phyloP scores from a whole-genome alignment of 83 land plant species.

The Larix sibirica region DNA sequence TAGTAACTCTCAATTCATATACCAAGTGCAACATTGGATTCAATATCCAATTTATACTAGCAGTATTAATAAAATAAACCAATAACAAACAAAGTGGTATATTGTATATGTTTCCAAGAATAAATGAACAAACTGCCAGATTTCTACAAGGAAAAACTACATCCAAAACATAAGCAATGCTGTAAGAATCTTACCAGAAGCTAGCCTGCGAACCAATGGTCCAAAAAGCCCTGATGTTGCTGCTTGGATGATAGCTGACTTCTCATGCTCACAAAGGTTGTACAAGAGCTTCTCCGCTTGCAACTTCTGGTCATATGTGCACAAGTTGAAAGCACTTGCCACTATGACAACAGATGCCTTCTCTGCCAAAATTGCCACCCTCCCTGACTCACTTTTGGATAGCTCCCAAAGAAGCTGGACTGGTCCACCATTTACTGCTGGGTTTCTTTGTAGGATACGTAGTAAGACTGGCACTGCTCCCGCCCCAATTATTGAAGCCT shows the following conservation, averaged over 20 bases:
- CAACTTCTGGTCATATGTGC: slow-evolving; percentile 24
- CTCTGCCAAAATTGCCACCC: slow-evolving; percentile 17
- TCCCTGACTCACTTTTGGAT: slow-evolving; percentile 19
- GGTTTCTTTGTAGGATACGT: slow-evolving; percentile 20
- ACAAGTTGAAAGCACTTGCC: slow-evolving; percentile 23
- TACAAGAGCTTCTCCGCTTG: slow-evolving; percentile 21
- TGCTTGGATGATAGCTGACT: slow-evolving; percentile 16
- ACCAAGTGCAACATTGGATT: neutral
- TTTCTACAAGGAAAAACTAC: neutral
- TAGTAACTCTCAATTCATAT: neutral
- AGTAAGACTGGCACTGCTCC: slow-evolving; percentile 21
- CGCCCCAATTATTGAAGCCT: slow-evolving; percentile 21
- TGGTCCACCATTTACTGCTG: slow-evolving; percentile 25
- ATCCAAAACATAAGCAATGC: too few relatives aligned
- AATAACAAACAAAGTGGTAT: neutral
- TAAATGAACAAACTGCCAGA: neutral
- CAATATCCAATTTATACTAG: neutral
- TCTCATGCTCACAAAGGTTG: slow-evolving; percentile 21
- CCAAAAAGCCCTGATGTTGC: slow-evolving; percentile 26
- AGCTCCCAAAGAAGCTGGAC: slow-evolving; percentile 29
- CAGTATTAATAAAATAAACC: slow-evolving; percentile 2
- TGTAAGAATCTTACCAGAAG: slow-evolving; percentile 17
- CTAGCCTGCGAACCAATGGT: slow-evolving; percentile 12
- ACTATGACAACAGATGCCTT: slow-evolving; percentile 20
- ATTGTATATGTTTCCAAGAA: neutral